These are phyloP conservation scores for Beauveria caledonica DNA, from an alignment of 2,329 filamentous ascomycete species.

Conservation along the genomic window DNA sequence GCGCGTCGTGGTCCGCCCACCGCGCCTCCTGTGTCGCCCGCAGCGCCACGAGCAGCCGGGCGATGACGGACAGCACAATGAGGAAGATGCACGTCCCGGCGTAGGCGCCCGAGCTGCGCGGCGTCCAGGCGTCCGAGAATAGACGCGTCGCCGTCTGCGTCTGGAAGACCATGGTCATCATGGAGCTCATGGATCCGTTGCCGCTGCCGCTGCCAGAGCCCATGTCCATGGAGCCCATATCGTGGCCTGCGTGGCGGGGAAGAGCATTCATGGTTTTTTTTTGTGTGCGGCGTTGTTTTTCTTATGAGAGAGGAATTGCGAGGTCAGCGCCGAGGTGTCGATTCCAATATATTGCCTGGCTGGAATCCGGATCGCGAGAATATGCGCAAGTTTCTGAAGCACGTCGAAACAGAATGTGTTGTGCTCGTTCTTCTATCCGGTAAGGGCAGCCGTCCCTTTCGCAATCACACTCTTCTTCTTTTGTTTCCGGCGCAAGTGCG, in stretches of 20 bases:
- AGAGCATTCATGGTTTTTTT: not conserved
- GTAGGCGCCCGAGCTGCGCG: constrained; percentile 60
- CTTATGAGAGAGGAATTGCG: not conserved
- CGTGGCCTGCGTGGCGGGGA: constrained; percentile 6
- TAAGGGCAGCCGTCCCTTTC: not conserved
- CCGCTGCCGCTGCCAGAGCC: not conserved
- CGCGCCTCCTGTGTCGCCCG: constrained; percentile 54
- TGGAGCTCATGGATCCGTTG: not conserved
- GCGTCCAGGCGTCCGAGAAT: constrained; percentile 64
- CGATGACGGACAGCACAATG: constrained; percentile 62
- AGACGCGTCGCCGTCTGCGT: constrained; percentile 40
- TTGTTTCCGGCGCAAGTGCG: not conserved
- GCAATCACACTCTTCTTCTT: not conserved
- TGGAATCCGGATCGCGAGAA: not conserved
- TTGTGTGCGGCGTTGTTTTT: not conserved
- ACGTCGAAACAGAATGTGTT: not conserved
- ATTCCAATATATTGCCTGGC: not conserved
- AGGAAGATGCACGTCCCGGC: constrained; percentile 90
- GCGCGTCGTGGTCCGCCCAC: constrained; percentile 64
- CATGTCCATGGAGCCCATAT: constrained; percentile 9
- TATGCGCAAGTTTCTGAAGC: not conserved
- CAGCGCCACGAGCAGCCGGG: constrained; percentile 63
- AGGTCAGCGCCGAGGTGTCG: not conserved
- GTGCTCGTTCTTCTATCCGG: not conserved
- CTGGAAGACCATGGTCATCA: constrained; percentile 51